Percentiles rank a stretch among this genome's conserved stretches.
phyloP scores from a whole-genome alignment of 164 flowering plant genomes.

The Tetracentron sinense region DNA sequence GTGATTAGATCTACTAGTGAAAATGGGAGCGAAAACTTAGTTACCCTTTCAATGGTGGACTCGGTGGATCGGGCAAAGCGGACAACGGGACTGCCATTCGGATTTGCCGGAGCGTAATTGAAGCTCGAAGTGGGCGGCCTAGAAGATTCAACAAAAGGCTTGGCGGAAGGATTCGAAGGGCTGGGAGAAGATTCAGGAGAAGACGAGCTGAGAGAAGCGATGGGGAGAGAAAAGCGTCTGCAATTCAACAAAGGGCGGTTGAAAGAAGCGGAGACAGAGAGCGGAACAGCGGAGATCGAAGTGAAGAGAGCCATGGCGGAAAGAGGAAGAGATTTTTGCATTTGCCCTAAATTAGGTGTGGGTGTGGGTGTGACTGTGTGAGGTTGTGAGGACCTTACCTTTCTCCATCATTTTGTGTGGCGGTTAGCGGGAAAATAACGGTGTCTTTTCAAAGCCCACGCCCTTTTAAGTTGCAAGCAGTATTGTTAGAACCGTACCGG shows the following conservation, averaged over 20 bases:
- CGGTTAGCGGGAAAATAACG: no score
- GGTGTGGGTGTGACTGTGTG: not conserved
- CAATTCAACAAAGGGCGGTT: not conserved
- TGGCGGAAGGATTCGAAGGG: constrained; percentile 10
- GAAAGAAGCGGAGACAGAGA: constrained; percentile 13
- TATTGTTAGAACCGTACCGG: no score
- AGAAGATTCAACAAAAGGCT: constrained; percentile 27
- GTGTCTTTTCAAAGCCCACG: no score
- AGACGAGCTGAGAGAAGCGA: constrained; percentile 33
- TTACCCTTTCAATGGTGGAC: constrained; percentile 65
- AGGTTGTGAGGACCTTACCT: not conserved
- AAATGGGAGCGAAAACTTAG: not conserved
- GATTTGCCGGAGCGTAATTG: constrained; percentile 34
- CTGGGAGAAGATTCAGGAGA: constrained; percentile 16
- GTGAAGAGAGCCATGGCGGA: constrained; percentile 28
- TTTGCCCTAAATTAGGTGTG: not conserved
- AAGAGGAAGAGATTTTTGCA: not conserved
- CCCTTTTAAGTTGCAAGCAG: no score
- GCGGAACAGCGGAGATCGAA: constrained; percentile 22
- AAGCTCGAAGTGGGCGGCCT: constrained; percentile 21
- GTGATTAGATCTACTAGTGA: no score
- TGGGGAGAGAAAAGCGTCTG: constrained; percentile 8
- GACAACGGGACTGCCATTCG: constrained; percentile 28
- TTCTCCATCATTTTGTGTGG: no score
- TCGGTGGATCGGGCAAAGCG: constrained; percentile 53